Conservation (phyloP, 768 basidiomycete species). For the Candolleomyces aberdarensis region DNA sequence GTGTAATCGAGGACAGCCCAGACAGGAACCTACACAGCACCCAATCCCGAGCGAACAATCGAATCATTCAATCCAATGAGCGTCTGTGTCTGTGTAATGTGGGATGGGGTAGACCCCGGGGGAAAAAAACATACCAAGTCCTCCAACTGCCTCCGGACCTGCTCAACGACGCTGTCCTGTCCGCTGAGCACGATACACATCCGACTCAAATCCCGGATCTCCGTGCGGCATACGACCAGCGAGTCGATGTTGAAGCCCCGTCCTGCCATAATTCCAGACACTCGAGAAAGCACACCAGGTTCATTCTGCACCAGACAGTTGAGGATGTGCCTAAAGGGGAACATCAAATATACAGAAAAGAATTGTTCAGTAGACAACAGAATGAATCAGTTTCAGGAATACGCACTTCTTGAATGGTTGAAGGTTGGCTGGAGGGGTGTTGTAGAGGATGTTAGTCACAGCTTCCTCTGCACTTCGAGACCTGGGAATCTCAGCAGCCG, state of each 20-base stretch:
- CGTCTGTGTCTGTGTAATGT: neutral
- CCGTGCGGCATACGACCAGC: constrained; percentile 95
- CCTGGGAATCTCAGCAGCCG: constrained; percentile 80
- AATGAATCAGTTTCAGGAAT: neutral
- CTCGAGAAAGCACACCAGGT: constrained; percentile 97
- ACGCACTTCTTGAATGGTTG: constrained; percentile 91
- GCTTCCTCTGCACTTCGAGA: constrained; percentile 89
- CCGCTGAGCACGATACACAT: constrained; percentile 98
- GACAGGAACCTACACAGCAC: constrained; percentile 76
- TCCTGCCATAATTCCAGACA: constrained; percentile 95
- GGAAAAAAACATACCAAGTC: constrained; percentile 69
- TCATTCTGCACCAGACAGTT: constrained; percentile 99
- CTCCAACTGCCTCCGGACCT: constrained; percentile 92
- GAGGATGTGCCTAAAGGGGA: constrained; percentile 71
- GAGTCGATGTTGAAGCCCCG: constrained; percentile 99
- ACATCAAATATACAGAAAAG: constrained; percentile 9
- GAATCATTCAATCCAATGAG: neutral
- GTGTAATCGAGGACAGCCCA: constrained; percentile 99
- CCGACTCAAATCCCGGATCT: constrained; percentile 92
- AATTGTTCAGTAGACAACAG: neutral
- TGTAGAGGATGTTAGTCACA: constrained; percentile 96
- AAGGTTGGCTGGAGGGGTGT: constrained; percentile 86
- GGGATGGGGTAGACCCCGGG: neutral
- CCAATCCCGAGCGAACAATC: no score
- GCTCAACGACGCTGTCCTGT: constrained; percentile 97